phyloP scores from a whole-genome alignment of 1,284 basidiomycete genomes.

The Puccinia novopanici region DNA sequence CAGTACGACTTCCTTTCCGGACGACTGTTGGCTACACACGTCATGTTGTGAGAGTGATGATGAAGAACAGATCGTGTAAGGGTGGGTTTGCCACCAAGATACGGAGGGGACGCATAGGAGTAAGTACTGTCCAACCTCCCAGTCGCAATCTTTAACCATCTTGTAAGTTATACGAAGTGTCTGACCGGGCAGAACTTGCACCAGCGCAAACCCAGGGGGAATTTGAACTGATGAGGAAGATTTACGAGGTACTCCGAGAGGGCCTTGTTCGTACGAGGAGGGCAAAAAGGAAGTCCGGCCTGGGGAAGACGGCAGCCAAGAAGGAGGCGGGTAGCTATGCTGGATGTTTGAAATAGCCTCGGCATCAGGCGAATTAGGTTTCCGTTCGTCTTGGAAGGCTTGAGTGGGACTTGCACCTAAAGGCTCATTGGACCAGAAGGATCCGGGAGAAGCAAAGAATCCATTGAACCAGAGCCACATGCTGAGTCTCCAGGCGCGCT shows the following conservation, averaged over 20 bases:
- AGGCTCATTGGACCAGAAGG: slow-evolving; percentile 38
- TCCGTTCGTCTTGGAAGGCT: background rate
- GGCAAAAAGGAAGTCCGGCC: slow-evolving; percentile 26
- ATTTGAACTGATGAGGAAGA: slow-evolving; percentile 58
- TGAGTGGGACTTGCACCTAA: background rate
- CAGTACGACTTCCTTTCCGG: slow-evolving; percentile 68
- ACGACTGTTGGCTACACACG: background rate
- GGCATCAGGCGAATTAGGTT: background rate
- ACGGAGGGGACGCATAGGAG: slow-evolving; percentile 73
- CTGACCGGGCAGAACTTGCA: slow-evolving; percentile 74
- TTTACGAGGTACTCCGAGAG: background rate
- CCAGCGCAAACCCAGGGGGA: slow-evolving; percentile 72
- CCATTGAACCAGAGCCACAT: slow-evolving; percentile 48
- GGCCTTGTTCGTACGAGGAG: slow-evolving; percentile 65
- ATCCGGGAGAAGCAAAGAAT: slow-evolving; percentile 3
- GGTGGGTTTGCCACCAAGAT: slow-evolving; percentile 71
- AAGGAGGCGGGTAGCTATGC: slow-evolving; percentile 17
- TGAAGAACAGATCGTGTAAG: slow-evolving; percentile 76
- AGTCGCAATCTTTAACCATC: slow-evolving; percentile 61
- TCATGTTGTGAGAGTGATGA: slow-evolving; percentile 63
- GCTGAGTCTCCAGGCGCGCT: slow-evolving; percentile 21
- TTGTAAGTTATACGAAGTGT: slow-evolving; percentile 73
- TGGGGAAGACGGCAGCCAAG: background rate
- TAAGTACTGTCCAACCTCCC: slow-evolving; percentile 79
- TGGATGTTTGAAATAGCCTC: background rate